Conservation (phyloP, 495 filamentous ascomycete genomes). For the Bryoglossum gracile region DNA sequence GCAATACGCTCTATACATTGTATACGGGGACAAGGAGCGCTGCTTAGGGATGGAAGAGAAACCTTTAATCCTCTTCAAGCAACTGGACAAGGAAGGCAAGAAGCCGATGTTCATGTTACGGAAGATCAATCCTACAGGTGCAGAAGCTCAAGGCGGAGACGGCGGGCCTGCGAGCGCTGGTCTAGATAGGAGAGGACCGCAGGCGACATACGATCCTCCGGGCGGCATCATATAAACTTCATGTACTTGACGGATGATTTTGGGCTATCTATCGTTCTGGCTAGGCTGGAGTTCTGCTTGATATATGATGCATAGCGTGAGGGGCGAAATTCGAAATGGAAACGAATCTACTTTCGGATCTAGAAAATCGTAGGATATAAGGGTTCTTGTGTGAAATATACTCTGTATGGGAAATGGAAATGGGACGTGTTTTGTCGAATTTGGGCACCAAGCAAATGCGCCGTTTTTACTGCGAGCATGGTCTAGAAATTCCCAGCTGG, state of each 20-base stretch:
- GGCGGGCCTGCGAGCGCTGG: slow-evolving; percentile 43
- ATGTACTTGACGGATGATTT: background rate
- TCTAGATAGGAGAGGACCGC: slow-evolving; percentile 24
- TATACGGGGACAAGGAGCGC: slow-evolving; percentile 93
- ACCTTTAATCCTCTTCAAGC: slow-evolving; percentile 93
- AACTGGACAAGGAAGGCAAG: slow-evolving; percentile 88
- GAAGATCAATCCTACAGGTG: slow-evolving; percentile 45
- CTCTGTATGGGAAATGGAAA: background rate
- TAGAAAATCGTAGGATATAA: background rate
- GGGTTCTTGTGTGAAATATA: background rate
- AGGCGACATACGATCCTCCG: slow-evolving; percentile 37
- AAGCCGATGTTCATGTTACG: slow-evolving; percentile 99
- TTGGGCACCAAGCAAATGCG: background rate
- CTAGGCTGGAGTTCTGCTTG: slow-evolving; percentile 14
- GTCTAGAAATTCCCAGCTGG: too few relatives aligned
- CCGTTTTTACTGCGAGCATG: background rate
- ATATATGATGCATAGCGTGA: slow-evolving; percentile 16
- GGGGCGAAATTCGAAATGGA: slow-evolving; percentile 8
- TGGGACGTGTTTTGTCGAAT: too few relatives aligned
- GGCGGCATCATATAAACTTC: slow-evolving; percentile 45
- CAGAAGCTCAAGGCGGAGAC: slow-evolving; percentile 31
- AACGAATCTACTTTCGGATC: background rate
- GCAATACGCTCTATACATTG: slow-evolving; percentile 94
- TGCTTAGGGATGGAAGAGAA: slow-evolving; percentile 88
- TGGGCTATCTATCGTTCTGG: background rate